Evolutionary conservation across 1,284 basidiomycete genomes (phyloP), one percentile per base, ranked within the genome.

Genomic region (Ganoderma resinaceum): DNA sequence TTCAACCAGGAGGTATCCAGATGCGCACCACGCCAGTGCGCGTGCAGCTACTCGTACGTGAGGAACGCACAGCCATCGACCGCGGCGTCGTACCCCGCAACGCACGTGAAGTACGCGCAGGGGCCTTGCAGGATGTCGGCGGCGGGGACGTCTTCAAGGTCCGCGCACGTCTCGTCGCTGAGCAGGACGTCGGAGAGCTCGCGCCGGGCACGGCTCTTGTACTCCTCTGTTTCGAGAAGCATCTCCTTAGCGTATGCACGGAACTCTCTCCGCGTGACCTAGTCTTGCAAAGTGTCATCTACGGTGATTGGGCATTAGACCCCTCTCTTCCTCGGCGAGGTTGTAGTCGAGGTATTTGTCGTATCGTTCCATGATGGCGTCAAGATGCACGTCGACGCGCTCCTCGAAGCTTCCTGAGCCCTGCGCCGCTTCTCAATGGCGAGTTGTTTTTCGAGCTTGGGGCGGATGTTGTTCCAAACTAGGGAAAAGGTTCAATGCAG

Each of bases 401-500:
- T 37, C 29, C 2, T 63, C 14, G 29, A 26, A 57, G 62, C 65
- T 20, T 20, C 53, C 11, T 42, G 42, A 18, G 16, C 12, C 11
- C 49, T 40, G 38, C 42, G 58, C 33, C 58, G 52, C 29, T 60
- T 11, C 49, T 58, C 38, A 8, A 67, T 29, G n/a, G 49, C 49
- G n/a, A 52, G 40, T 5, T 37, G 38, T 12, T 18, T 52, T n/a
- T 65, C 61, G 33, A 70, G 69, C 53, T 66, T 70, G 20, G 69
- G 66, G 0, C 53, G 64, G 42, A 67, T 35, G 23, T 65, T 67
- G 11, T 26, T 63, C 69, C 69, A 67, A 7, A 62, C 69, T 67
- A 26, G n/a, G 4, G 40, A 16, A 12, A 14, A n/a, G 12, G 0
- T 2, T 7, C 11, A 8, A 6, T 4, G 26, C 2, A 35, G 29